Evolutionary conservation across 2,329 filamentous ascomycete species (phyloP).

Genomic region (Exophiala sp.): DNA sequence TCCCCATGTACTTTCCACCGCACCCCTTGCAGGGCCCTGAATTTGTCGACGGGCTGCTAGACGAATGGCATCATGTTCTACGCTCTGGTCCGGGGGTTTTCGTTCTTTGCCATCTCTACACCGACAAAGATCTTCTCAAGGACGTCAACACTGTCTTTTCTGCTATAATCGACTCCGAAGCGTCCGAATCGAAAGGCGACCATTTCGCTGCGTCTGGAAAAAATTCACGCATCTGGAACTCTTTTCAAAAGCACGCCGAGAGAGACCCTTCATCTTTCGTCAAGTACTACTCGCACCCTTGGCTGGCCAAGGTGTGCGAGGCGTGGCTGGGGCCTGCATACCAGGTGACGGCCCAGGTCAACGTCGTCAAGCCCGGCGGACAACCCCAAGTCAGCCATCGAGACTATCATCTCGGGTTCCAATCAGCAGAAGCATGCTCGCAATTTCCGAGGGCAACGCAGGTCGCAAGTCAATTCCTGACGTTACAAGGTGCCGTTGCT

Average conservation of each 20-base stretch:
- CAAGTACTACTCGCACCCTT: slow-evolving; percentile 59
- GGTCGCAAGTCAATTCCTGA: slow-evolving; percentile 54
- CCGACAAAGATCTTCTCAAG: slow-evolving; percentile 41
- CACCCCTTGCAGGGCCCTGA: too few relatives aligned
- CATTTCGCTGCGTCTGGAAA: slow-evolving; percentile 57
- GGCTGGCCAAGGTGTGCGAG: slow-evolving; percentile 51
- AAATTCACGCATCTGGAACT: slow-evolving; percentile 65
- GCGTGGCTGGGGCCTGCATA: slow-evolving; percentile 61
- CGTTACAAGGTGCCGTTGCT: slow-evolving; percentile 61
- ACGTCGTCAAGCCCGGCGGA: slow-evolving; percentile 59
- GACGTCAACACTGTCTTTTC: slow-evolving; percentile 48
- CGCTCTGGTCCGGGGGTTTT: slow-evolving; percentile 58
- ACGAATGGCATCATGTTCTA: slow-evolving; percentile 60
- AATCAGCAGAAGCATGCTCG: slow-evolving; percentile 47
- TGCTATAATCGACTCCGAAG: slow-evolving; percentile 49
- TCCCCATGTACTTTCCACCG: slow-evolving; percentile 50
- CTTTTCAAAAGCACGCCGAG: slow-evolving; percentile 59
- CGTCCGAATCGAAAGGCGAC: slow-evolving; percentile 46
- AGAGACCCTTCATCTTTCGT: slow-evolving; percentile 53
- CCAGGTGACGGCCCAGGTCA: slow-evolving; percentile 60
- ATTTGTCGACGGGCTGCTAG: slow-evolving; percentile 45
- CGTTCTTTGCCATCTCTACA: slow-evolving; percentile 54
- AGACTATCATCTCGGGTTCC: slow-evolving; percentile 64
- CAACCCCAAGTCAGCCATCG: slow-evolving; percentile 57
- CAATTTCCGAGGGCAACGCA: slow-evolving; percentile 54